These are phyloP conservation scores for Oryza officinalis DNA, from an alignment of 176 grass and related monocot species.

Conservation along the genomic window DNA sequence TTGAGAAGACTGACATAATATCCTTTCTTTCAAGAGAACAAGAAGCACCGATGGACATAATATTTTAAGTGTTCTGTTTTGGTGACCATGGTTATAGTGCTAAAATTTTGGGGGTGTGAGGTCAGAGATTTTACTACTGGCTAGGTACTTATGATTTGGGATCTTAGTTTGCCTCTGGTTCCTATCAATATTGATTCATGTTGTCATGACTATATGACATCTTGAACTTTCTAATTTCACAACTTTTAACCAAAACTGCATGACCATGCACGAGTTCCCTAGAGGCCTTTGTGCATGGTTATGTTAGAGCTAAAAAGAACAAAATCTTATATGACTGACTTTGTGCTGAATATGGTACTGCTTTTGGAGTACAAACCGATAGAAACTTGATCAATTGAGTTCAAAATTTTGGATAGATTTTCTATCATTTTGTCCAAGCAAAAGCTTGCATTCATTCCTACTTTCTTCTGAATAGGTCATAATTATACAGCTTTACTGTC, in stretches of 20 bases:
- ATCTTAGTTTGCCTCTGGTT: conserved; percentile 2
- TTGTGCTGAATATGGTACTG: not conserved
- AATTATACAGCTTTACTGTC: not conserved
- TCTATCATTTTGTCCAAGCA: not conserved
- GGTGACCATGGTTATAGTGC: not conserved
- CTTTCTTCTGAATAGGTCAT: not conserved
- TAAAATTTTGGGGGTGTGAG: not conserved
- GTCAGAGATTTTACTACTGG: not conserved
- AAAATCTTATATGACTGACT: not conserved
- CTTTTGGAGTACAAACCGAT: not conserved
- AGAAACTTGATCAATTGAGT: not conserved
- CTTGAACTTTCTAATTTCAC: not conserved
- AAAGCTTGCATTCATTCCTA: not conserved
- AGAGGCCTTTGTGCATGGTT: not conserved
- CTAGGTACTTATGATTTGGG: not conserved
- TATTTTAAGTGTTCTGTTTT: not conserved
- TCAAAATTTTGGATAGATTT: not conserved
- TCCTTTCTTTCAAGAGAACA: not conserved
- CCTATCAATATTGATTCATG: not conserved
- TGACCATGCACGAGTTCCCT: not conserved
- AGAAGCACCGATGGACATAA: not conserved
- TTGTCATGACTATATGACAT: not conserved
- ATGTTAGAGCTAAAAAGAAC: not conserved
- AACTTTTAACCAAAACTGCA: not conserved
- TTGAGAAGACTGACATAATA: not conserved